A percentile compares a stretch with the other conserved stretches of the same genome.
These are phyloP conservation scores for Podospora pseudoanserina DNA, from an alignment of 495 filamentous ascomycete genomes.

Conservation along the genomic window DNA sequence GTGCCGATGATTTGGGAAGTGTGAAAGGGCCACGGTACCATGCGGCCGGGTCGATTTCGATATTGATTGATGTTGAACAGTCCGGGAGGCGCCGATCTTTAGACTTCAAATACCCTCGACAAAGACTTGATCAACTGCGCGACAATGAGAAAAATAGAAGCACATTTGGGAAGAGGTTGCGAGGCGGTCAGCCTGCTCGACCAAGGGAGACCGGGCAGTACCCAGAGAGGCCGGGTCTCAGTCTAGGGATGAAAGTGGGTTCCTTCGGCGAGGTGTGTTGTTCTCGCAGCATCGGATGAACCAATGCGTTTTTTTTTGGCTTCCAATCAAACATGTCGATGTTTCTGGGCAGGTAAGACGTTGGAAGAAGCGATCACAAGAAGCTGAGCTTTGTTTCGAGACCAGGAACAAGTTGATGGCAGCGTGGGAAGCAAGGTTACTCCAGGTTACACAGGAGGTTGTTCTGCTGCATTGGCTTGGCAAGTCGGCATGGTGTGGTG, in stretches of 20 bases:
- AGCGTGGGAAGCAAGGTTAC: not conserved
- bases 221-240: not conserved
- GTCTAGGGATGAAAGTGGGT: conserved; percentile 2
- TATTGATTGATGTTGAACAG: not conserved
- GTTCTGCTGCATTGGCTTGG: not conserved
- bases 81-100: not conserved
- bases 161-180: not conserved
- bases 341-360: not conserved
- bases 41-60: not conserved
- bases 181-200: not conserved
- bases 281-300: conserved; percentile 3
- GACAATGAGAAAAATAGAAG: conserved; percentile 1
- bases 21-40: conserved; percentile 1
- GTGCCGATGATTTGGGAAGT: conserved; percentile 9
- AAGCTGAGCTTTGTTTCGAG: conserved; percentile 1
- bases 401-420: not conserved
- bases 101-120: not conserved
- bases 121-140: not conserved
- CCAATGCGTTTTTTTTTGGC: not conserved
- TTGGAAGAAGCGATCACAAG: not conserved
- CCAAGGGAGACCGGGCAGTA: not conserved
- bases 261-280: not conserved
- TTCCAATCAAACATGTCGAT: not conserved
- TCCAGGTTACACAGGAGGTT: not conserved
- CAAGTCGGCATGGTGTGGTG: not conserved